Base-by-base conservation (phyloP, 306 rosid species). In the Morella rubra region DNA sequence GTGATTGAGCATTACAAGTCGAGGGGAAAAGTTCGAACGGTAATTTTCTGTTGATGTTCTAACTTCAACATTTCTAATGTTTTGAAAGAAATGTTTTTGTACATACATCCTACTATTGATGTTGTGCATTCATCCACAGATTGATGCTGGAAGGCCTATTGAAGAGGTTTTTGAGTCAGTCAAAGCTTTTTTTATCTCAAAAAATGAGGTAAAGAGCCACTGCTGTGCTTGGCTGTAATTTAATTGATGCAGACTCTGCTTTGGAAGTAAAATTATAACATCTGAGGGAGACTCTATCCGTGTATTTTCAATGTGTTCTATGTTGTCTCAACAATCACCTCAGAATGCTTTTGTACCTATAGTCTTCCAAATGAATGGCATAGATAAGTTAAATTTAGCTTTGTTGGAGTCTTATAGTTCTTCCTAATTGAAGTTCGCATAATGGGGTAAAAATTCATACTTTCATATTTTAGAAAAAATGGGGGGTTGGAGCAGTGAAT, bases 1-100 rank as follows among this genome's bases (percentile, higher is more conserved):
- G 99, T 95, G 84, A 66, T 95, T 78, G 76, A 86, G 77, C 80
- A 92, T 80, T 95, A 92, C 78, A 89, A 87, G 14, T 82, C 89
- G 19, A 93, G 84, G 87, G 93, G 86, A 60, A 92, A 92, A 87
- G 97, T 95, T 77, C 83, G 84, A 70, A 95, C 88, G 97, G 99
- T 95, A 95, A 79, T 58, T 51, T 22, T 78, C 41, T 50, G 6
- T 3, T 84, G 32, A 51, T 78, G 44, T 4, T 55, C 47, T 45
- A 55, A 8, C 45, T 52, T 54, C 18, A 79, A 42, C 69, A 45
- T 68, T 9, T 59, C 56, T 76, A 44, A 50, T 65, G n/a, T 51
- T 61, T 44, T 69, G 50, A 12, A 46, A 61, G 65, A n/a, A 70
- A 71, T 69, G 1, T 16, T 77, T 37, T 73, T 83, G 24, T 60